Conservation (phyloP, 139 green algal species). For the Tetraselmis chui region DNA sequence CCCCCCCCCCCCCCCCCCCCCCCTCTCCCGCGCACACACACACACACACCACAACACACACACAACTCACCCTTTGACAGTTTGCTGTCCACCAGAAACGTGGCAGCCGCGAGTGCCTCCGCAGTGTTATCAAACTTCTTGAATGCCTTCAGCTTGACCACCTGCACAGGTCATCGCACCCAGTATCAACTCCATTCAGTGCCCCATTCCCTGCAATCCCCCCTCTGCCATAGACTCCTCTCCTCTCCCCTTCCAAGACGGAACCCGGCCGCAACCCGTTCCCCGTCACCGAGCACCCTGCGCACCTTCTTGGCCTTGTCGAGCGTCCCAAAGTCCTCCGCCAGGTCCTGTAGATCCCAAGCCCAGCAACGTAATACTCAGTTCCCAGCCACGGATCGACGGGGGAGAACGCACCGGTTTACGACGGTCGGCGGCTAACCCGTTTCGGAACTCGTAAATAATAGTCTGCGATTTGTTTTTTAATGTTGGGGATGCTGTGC, state of each 20-base stretch:
- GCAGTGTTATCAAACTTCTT: slow-evolving; percentile 96
- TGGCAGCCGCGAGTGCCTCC: slow-evolving; percentile 88
- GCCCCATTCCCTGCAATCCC: not conserved
- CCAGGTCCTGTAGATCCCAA: slow-evolving; percentile 42
- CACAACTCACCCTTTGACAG: slow-evolving; percentile 74
- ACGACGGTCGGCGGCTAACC: too few species aligned
- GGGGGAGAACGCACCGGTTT: too few species aligned
- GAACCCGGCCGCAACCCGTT: not conserved
- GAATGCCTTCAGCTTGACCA: slow-evolving; percentile 97
- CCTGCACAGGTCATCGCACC: too few species aligned
- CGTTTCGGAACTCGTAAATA: too few species aligned
- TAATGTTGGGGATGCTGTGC: too few species aligned
- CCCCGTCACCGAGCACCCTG: too few species aligned
- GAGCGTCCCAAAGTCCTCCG: slow-evolving; percentile 28
- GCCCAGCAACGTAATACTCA: too few species aligned
- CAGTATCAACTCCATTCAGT: too few species aligned
- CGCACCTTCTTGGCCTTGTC: slow-evolving; percentile 38
- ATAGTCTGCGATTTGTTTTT: too few species aligned
- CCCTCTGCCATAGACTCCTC: not conserved
- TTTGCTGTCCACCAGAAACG: slow-evolving; percentile 90
- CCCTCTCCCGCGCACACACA: not conserved
- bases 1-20: too few species aligned
- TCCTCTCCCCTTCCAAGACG: not conserved
- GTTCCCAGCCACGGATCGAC: too few species aligned
- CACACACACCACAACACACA: too few species aligned